Conservation (phyloP, 352 stramenopile species). For the Elongisporangium prolatum region DNA sequence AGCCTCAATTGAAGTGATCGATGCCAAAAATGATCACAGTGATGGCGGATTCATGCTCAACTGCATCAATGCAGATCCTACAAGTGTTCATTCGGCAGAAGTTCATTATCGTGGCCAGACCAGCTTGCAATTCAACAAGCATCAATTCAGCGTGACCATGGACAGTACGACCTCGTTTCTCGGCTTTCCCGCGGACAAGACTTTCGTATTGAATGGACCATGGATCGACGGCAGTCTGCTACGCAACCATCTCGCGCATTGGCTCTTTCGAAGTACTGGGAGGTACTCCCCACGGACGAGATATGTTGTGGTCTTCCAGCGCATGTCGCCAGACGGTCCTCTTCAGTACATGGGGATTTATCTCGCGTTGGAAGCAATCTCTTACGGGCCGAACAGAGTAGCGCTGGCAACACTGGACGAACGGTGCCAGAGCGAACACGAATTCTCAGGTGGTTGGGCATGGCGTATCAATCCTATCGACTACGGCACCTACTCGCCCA, state of each 20-base stretch:
- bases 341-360: constrained; percentile 55
- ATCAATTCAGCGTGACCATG: constrained; percentile 45
- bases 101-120: constrained; percentile 58
- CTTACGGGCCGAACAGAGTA: constrained; percentile 46
- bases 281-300: constrained; percentile 43
- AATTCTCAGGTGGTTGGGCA: constrained; percentile 49
- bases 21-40: constrained; percentile 12
- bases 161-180: constrained; percentile 18
- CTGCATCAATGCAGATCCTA: constrained; percentile 23
- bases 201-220: constrained; percentile 51
- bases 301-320: constrained; percentile 16
- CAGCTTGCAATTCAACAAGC: constrained; percentile 47
- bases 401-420: constrained; percentile 30
- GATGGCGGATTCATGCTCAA: constrained; percentile 26
- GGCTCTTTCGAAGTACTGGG: constrained; percentile 37
- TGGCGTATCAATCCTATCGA: constrained; percentile 47
- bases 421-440: constrained; percentile 13
- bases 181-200: constrained; percentile 27
- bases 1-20: constrained; percentile 33
- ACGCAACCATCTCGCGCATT: constrained; percentile 57
- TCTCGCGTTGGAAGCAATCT: constrained; percentile 43
- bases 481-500: constrained; percentile 12
- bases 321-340: constrained; percentile 13
- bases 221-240: constrained; percentile 45
- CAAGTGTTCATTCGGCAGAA: constrained; percentile 16